Evolutionary conservation across 225 moss, liverwort and hornwort genomes (phyloP), one percentile per base, ranked within the genome.

Genomic region (Pleurozium schreberi): DNA sequence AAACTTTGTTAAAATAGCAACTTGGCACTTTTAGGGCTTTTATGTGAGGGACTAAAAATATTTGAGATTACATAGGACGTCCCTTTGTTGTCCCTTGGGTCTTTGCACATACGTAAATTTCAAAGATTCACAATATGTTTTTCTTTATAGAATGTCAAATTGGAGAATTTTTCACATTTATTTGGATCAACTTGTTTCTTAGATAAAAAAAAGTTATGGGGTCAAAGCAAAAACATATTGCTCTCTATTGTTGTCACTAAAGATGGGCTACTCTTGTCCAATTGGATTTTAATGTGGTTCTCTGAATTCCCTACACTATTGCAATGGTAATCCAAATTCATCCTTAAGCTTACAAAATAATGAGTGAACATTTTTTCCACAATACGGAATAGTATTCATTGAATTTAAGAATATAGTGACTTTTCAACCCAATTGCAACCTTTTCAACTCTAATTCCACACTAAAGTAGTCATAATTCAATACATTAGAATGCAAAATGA

Each of bases 211-310:
- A 3, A 20, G 5, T 49, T 3, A 18, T 38, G 9, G 1, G 9
- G 4, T 36, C 10, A 57, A 10, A n/a, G 3, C 17, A n/a, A n/a
- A n/a, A 18, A 6, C 3, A 25, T n/a, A 57, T n/a, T 57, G 7
- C n/a, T n/a, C n/a, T 2, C 1, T 5, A 1, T 7, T 14, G 1
- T 4, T 55, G 1, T 36, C 5, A 1, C 4, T 17, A 17, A 17
- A 0, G 7, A n/a, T 0, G 1, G 0, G 11, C 7, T 27, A 58
- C 28, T 79, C 18, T 79, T 1, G 1, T 53, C 23, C 4, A 58
- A 4, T 57, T 18, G 6, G 11, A 58, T 79, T 75, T 13, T 11
- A 7, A 30, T 34, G 50, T 20, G 12, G 33, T 50, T 75, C 18
- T 28, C 17, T n/a, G 10, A 17, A n/a, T 78, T 38, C 2, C 17